phyloP scores from a whole-genome alignment of 202 grass and related monocot genomes.

The Bolboschoenoplectus hybrid region DNA sequence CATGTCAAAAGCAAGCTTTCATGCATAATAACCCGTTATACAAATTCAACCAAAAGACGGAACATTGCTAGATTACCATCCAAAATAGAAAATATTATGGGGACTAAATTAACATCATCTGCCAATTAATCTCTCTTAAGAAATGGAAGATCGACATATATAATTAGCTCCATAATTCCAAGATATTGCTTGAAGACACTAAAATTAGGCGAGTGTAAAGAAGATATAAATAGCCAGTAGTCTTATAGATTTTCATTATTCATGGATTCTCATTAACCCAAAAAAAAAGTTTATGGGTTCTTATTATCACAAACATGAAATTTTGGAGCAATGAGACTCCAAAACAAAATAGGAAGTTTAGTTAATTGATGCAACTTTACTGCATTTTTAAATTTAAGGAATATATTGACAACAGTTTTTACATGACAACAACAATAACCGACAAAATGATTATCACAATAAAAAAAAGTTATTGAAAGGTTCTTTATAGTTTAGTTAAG shows the following conservation, averaged over 20 bases:
- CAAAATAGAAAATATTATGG: conserved; percentile 11
- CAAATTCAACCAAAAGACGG: background rate
- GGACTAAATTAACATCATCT: background rate
- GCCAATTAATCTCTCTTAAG: background rate
- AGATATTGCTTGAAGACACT: background rate
- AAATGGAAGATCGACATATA: background rate
- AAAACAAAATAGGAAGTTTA: background rate
- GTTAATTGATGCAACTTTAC: background rate
- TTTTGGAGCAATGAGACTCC: background rate
- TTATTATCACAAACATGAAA: conserved; percentile 13
- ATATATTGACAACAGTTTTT: background rate
- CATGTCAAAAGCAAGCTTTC: background rate
- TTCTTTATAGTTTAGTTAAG: background rate
- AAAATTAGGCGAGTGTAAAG: background rate
- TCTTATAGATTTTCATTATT: background rate
- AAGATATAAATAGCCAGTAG: background rate
- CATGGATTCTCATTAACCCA: background rate
- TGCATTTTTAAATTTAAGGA: background rate
- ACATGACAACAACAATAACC: background rate
- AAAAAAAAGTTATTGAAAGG: background rate
- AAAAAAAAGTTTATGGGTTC: background rate
- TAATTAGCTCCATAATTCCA: background rate
- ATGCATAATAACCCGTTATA: background rate
- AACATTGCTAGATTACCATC: background rate
- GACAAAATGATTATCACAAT: background rate